Evolutionary conservation across 768 basidiomycete species (phyloP).

Genomic region (Phylloporus scabripes): DNA sequence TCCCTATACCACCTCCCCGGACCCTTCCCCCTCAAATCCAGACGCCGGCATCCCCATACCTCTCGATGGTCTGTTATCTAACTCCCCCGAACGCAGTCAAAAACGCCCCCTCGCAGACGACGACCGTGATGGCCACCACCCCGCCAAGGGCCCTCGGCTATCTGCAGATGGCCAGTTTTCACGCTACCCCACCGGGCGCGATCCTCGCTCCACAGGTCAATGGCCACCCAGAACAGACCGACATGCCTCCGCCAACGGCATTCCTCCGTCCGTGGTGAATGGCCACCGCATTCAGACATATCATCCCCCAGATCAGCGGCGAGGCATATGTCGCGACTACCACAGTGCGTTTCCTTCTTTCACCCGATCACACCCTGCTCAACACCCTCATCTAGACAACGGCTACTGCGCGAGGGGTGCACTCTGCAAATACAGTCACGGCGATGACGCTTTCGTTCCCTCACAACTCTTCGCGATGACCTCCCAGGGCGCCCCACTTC

Average conservation of each 20-base stretch:
- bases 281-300: slow-evolving; percentile 54
- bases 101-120: slow-evolving; percentile 65
- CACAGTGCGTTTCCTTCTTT: slow-evolving; percentile 58
- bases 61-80: slow-evolving; percentile 55
- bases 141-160: slow-evolving; percentile 69
- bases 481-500: slow-evolving; percentile 39
- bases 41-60: slow-evolving; percentile 80
- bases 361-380: slow-evolving; percentile 4
- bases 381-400: slow-evolving; percentile 50
- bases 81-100: slow-evolving; percentile 49
- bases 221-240: slow-evolving; percentile 37
- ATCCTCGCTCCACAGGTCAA: slow-evolving; percentile 35
- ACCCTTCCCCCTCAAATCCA: slow-evolving; percentile 36
- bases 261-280: slow-evolving; percentile 26
- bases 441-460: slow-evolving; percentile 79
- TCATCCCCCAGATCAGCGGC: slow-evolving; percentile 65
- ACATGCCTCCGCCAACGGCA: slow-evolving; percentile 23
- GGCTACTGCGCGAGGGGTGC: slow-evolving; percentile 89
- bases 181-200: slow-evolving; percentile 47
- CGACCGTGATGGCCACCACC: slow-evolving; percentile 52
- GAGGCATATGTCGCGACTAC: slow-evolving; percentile 86
- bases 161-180: slow-evolving; percentile 61
- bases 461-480: slow-evolving; percentile 60
- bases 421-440: slow-evolving; percentile 89
- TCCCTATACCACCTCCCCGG: slow-evolving; percentile 57